A percentile compares a stretch with the other conserved stretches of the same genome.
These are phyloP conservation scores for Aspergillus aculeatus DNA, from an alignment of 2,329 filamentous ascomycete species.

Conservation along the genomic window DNA sequence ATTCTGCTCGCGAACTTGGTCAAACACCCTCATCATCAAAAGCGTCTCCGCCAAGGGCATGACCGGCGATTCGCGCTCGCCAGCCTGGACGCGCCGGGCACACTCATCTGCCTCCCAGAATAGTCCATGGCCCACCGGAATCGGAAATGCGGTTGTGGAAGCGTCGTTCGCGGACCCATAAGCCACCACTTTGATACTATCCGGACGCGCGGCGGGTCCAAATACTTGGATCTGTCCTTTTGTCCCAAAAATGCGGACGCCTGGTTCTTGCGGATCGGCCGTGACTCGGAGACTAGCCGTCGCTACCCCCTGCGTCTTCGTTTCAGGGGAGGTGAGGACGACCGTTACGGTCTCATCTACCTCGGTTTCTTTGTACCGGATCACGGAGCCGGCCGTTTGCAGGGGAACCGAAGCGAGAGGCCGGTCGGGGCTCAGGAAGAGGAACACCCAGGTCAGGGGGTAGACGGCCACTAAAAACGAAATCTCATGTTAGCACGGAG, in stretches of 20 bases:
- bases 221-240: constrained; percentile 9
- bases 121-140: constrained; percentile 60
- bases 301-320: not conserved
- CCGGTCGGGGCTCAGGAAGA: constrained; percentile 15
- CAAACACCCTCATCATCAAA: constrained; percentile 71
- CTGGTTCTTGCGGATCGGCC: not conserved
- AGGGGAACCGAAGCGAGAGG: not conserved
- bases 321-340: constrained; percentile 64
- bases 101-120: constrained; percentile 77
- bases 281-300: constrained; percentile 2
- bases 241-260: not conserved
- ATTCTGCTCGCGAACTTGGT: constrained; percentile 59
- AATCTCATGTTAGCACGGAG: not conserved
- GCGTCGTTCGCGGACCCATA: not conserved
- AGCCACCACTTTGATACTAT: not conserved
- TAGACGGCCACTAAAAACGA: constrained; percentile 64
- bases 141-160: not conserved
- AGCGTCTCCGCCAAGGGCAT: constrained; percentile 70
- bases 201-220: not conserved
- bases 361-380: not conserved
- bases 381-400: constrained; percentile 47
- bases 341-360: constrained; percentile 70
- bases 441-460: constrained; percentile 70
- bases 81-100: constrained; percentile 66
- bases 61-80: constrained; percentile 65